Percentiles rank a stretch among this genome's conserved stretches.
phyloP scores from a whole-genome alignment of 2,329 filamentous ascomycete species.

The Ceratocystis ficicola region DNA sequence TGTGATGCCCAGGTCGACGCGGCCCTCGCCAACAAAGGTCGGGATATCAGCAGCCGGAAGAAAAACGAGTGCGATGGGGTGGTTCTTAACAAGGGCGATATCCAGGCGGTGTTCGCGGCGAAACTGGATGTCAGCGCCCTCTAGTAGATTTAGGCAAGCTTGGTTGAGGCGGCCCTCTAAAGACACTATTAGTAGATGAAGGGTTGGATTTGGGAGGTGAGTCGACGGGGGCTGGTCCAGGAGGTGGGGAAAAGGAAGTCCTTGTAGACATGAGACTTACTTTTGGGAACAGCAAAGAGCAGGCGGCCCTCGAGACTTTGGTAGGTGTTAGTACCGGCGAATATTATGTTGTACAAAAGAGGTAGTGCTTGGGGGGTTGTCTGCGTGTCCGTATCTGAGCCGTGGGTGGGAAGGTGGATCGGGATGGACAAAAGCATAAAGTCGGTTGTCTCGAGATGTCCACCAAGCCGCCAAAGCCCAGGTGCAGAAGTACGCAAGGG shows the following conservation, averaged over 20 bases:
- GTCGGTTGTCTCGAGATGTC: neutral
- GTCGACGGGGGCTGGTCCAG: neutral
- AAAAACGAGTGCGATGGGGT: constrained; percentile 89
- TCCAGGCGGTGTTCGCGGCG: constrained; percentile 88
- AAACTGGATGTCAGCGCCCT: constrained; percentile 94
- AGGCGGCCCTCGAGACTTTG: constrained; percentile 77
- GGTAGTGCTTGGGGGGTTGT: neutral
- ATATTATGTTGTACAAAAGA: neutral
- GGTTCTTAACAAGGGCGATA: constrained; percentile 95
- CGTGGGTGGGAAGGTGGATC: neutral
- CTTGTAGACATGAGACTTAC: constrained; percentile 41
- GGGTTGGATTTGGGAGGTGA: neutral
- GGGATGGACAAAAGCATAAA: neutral
- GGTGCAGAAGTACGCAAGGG: neutral
- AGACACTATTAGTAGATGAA: constrained; percentile 23
- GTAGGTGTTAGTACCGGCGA: neutral
- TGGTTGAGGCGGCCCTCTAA: constrained; percentile 86
- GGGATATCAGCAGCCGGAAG: constrained; percentile 95
- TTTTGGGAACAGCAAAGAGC: constrained; percentile 96
- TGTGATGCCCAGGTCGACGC: constrained; percentile 88
- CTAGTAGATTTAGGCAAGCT: constrained; percentile 75
- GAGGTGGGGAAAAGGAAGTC: neutral
- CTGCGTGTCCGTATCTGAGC: neutral
- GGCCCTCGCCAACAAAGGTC: constrained; percentile 90
- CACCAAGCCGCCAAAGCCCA: neutral